Percentiles rank a stretch among this genome's conserved stretches.
Conservation (phyloP, 768 basidiomycete species). For the Podaxis carcinomalis region DNA sequence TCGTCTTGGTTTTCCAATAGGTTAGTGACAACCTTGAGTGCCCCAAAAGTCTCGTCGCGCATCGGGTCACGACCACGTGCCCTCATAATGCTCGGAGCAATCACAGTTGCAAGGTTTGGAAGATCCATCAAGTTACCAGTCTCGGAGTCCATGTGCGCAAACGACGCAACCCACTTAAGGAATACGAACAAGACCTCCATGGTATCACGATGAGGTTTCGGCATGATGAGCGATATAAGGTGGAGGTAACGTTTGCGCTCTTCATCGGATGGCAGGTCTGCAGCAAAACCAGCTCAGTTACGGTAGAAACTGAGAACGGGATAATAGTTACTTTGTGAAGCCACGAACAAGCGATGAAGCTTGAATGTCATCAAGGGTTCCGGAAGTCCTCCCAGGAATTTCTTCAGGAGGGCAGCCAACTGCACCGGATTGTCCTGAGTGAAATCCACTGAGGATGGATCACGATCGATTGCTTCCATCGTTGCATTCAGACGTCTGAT, state of each 20-base stretch:
- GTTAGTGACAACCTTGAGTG: conserved; percentile 80
- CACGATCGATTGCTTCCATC: conserved; percentile 91
- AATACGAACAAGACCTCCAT: conserved; percentile 98
- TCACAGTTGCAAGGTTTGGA: conserved; percentile 92
- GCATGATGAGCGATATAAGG: conserved; percentile 79
- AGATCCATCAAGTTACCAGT: conserved; percentile 99
- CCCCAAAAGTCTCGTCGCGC: conserved; percentile 89
- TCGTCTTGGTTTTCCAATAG: conserved; percentile 93
- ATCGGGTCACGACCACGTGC: conserved; percentile 80
- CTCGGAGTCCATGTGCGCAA: conserved; percentile 95
- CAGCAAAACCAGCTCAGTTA: conserved; percentile 11
- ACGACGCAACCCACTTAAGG: conserved; percentile 99
- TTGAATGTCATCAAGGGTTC: conserved; percentile 96
- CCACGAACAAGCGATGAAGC: conserved; percentile 83
- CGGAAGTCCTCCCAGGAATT: conserved; percentile 93
- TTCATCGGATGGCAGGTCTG: conserved; percentile 67
- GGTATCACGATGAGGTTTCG: conserved; percentile 93
- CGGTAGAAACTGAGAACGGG: not conserved
- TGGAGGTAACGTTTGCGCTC: conserved; percentile 85
- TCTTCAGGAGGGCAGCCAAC: conserved; percentile 93
- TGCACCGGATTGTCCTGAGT: conserved; percentile 96
- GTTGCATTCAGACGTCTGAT: conserved; percentile 90
- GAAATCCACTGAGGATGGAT: conserved; percentile 86
- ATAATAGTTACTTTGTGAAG: conserved; percentile 71
- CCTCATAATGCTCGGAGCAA: conserved; percentile 97